Evolutionary conservation across 2,329 filamentous ascomycete genomes (phyloP).

Genomic region (Penicillium digitatum): DNA sequence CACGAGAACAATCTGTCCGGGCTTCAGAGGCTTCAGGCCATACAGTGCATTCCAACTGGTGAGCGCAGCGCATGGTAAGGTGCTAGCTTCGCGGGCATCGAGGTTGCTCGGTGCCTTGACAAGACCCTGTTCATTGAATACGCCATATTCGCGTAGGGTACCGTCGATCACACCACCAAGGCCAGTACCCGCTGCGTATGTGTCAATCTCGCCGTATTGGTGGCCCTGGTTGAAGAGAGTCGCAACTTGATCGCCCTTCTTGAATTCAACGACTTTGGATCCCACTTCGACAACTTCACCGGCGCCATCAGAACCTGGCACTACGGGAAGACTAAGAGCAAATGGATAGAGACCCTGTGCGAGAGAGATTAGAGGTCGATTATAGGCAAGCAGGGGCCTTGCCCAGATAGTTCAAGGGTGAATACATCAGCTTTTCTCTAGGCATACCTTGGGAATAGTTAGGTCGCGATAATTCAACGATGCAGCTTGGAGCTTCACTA

Average conservation of each 20-base stretch:
- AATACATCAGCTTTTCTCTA: neutral
- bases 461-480: constrained; percentile 52
- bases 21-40: constrained; percentile 52
- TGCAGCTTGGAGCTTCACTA: constrained; percentile 60
- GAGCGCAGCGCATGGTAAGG: constrained; percentile 58
- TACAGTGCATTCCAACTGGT: constrained; percentile 66
- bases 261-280: constrained; percentile 53
- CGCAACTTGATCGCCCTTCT: constrained; percentile 55
- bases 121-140: constrained; percentile 65
- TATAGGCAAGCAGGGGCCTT: neutral
- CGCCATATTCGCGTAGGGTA: constrained; percentile 62
- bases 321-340: constrained; percentile 29
- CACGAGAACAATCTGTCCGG: constrained; percentile 56
- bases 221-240: constrained; percentile 59
- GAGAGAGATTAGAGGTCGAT: neutral
- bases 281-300: constrained; percentile 52
- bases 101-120: constrained; percentile 59
- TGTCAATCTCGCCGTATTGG: constrained; percentile 47
- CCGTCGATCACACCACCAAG: constrained; percentile 68
- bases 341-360: constrained; percentile 35
- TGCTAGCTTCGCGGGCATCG: constrained; percentile 52
- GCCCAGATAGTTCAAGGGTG: no score
- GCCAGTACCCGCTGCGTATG: constrained; percentile 48
- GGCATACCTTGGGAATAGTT: constrained; percentile 43
- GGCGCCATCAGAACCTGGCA: constrained; percentile 39